Evolutionary conservation across 2,329 filamentous ascomycete genomes (phyloP), one percentile per base, ranked within the genome.

Genomic region (Colletotrichum tamarilloi): DNA sequence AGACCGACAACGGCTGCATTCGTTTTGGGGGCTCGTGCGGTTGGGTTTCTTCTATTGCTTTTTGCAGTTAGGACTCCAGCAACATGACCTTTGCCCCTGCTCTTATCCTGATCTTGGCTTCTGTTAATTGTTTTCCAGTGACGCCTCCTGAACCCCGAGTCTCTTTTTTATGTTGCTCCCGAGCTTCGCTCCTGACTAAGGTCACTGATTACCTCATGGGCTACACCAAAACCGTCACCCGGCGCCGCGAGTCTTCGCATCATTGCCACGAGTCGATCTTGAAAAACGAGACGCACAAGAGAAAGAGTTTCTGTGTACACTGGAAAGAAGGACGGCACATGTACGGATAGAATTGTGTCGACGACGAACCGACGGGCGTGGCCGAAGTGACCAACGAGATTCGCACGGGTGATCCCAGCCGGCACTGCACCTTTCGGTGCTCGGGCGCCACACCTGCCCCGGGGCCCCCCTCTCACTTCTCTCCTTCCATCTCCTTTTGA

Each of bases 401-500:
- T 65, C 30, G 60, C 70, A 42, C 60, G 67, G 70, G 55, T 46
- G 32, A 64, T 62, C 24, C 59, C 59, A 62, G 69, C 30, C 66
- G 38, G 58, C 60, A 24, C 70, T 70, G 70, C 67, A 70, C 35
- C 60, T 65, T 56, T 69, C 55, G 70, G 70, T 57, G 42, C 53
- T 53, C 46, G 52, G 58, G 64, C 63, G 69, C 68, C 68, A 72
- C 64, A 72, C 22, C 58, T 68, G 49, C 52, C 5, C 14, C 49
- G 14, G 49, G 49, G 4, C 26, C 5, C 69, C 57, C 67, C 70
- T 70, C 66, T n/a, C 46, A 49, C 53, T 42, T 32, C 46, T 12
- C 19, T 65, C 70, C 70, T 70, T 32, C 70, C 12, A 70, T 73
- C 70, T 73, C 70, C 67, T 30, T 30, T 42, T 57, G 42, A 49